Percentiles rank a stretch among this genome's conserved stretches.
These are phyloP conservation scores for Trichoderma harzianum DNA, from an alignment of 2,329 filamentous ascomycete species.

Conservation along the genomic window DNA sequence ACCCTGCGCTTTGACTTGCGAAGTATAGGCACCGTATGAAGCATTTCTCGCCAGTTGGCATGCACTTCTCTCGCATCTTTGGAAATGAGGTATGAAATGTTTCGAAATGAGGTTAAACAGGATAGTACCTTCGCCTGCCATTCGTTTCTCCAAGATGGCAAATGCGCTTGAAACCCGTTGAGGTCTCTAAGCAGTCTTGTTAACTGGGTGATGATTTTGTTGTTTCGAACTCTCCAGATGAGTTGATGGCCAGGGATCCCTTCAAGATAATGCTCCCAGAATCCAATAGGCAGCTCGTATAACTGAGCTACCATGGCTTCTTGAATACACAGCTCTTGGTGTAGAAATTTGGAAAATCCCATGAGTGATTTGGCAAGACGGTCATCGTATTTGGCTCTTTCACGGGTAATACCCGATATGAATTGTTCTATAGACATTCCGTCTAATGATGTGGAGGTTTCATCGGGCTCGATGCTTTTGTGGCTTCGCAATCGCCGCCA, in stretches of 20 bases:
- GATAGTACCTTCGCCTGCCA: slow-evolving; percentile 21
- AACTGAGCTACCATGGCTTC: slow-evolving; percentile 27
- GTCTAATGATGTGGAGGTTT: not conserved
- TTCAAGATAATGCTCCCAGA: slow-evolving; percentile 20
- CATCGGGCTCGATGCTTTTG: not conserved
- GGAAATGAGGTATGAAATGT: slow-evolving; percentile 19
- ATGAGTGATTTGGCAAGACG: slow-evolving; percentile 23
- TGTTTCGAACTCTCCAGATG: slow-evolving; percentile 13
- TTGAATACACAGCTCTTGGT: slow-evolving; percentile 21
- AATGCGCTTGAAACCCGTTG: not conserved
- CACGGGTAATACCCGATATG: not conserved
- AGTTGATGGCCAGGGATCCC: not conserved
- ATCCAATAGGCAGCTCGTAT: slow-evolving; percentile 20
- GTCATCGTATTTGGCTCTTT: not conserved
- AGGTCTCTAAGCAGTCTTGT: not conserved
- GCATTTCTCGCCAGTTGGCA: slow-evolving; percentile 24
- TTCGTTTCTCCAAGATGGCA: slow-evolving; percentile 4
- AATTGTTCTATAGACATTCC: not conserved
- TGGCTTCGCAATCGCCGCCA: not conserved
- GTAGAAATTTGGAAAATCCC: slow-evolving; percentile 18
- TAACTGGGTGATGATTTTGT: not conserved
- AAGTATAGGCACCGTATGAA: slow-evolving; percentile 25
- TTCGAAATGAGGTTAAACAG: slow-evolving; percentile 16
- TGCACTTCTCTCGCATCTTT: slow-evolving; percentile 6
- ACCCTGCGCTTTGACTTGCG: slow-evolving; percentile 23